Conservation (phyloP, 2,329 filamentous ascomycete species). For the Penicillium rolfsii region DNA sequence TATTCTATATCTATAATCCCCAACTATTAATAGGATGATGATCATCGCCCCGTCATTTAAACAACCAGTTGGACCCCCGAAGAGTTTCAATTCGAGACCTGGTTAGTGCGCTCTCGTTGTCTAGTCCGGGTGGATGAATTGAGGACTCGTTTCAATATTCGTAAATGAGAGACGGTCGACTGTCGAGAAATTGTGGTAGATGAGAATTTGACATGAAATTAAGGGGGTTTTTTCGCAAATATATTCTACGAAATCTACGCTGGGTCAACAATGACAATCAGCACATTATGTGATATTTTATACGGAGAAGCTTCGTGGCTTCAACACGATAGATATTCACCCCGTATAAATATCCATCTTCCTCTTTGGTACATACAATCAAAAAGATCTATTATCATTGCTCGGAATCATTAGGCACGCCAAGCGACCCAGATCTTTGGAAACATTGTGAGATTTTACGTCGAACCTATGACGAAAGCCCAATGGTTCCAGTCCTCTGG, state of each 20-base stretch:
- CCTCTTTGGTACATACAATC: background rate
- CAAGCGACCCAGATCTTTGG: slow-evolving; percentile 20
- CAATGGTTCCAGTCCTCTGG: slow-evolving; percentile 14
- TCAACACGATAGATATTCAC: background rate
- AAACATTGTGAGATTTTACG: slow-evolving; percentile 13
- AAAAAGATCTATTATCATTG: background rate
- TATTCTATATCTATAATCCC: background rate
- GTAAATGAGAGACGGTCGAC: background rate
- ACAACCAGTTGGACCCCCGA: slow-evolving; percentile 6
- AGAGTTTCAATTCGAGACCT: slow-evolving; percentile 14
- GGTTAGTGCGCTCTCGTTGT: background rate
- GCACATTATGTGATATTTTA: no score
- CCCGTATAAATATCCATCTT: background rate
- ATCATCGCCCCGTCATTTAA: slow-evolving; percentile 6
- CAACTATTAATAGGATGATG: slow-evolving; percentile 22
- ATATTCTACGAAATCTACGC: background rate
- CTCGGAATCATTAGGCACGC: slow-evolving; percentile 18
- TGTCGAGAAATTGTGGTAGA: no score
- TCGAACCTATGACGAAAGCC: slow-evolving; percentile 11
- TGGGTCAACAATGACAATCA: background rate
- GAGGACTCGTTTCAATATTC: background rate
- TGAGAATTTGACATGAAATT: background rate
- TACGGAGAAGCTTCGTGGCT: background rate
- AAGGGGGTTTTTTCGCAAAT: background rate
- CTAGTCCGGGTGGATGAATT: background rate